A percentile compares a stretch with the other conserved stretches of the same genome.
Evolutionary conservation across 495 filamentous ascomycete genomes (phyloP).

Genomic region (Xylaria bambusicola): DNA sequence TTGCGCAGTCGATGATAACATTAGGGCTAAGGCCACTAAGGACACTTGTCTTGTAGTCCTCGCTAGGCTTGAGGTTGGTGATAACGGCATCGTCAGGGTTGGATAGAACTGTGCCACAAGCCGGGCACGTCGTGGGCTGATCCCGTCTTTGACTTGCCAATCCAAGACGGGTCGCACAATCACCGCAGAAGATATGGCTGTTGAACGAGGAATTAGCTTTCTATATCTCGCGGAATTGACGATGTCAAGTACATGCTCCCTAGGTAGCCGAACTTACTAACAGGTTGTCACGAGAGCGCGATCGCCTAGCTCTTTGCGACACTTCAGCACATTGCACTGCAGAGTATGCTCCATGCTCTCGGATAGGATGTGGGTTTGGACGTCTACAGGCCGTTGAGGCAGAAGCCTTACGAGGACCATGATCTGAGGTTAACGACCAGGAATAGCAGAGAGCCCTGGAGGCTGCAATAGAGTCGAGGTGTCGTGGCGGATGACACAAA

Average conservation of each 20-base stretch:
- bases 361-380: neutral
- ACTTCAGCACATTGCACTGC: slow-evolving; percentile 81
- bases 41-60: slow-evolving; percentile 92
- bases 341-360: slow-evolving; percentile 68
- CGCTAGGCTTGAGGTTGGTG: slow-evolving; percentile 76
- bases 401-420: slow-evolving; percentile 15
- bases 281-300: slow-evolving; percentile 89
- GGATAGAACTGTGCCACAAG: slow-evolving; percentile 69
- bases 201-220: neutral
- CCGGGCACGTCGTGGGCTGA: slow-evolving; percentile 68
- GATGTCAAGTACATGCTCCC: no score
- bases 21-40: slow-evolving; percentile 82
- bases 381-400: slow-evolving; percentile 9
- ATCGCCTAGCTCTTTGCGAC: slow-evolving; percentile 69
- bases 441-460: neutral
- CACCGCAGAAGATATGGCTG: slow-evolving; percentile 85
- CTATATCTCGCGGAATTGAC: no score
- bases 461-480: no score
- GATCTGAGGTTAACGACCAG: neutral
- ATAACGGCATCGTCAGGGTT: slow-evolving; percentile 79
- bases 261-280: slow-evolving; percentile 54
- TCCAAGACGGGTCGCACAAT: slow-evolving; percentile 70
- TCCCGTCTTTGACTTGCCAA: slow-evolving; percentile 60
- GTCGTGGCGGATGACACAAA: no score
- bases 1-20: slow-evolving; percentile 88